phyloP scores from a whole-genome alignment of 495 filamentous ascomycete genomes.

The Penicillium silybi region DNA sequence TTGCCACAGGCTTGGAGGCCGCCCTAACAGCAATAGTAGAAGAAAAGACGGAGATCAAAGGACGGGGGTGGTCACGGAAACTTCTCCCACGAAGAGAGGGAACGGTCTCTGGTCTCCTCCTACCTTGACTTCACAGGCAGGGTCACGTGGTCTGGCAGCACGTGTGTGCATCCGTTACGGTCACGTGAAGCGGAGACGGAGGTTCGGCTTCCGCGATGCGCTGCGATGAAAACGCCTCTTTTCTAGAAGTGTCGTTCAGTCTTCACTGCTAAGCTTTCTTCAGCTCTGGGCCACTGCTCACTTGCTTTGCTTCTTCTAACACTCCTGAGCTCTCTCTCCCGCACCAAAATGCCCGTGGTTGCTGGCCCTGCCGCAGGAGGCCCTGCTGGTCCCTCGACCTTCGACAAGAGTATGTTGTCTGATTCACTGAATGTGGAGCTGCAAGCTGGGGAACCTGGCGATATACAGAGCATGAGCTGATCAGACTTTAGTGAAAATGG shows the following conservation, averaged over 20 bases:
- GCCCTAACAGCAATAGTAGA: slow-evolving; percentile 22
- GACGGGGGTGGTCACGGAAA: slow-evolving; percentile 22
- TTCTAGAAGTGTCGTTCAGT: not conserved
- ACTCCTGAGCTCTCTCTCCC: not conserved
- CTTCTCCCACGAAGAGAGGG: slow-evolving; percentile 24
- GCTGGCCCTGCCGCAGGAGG: slow-evolving; percentile 52
- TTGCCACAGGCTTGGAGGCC: slow-evolving; percentile 30
- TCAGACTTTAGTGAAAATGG: slow-evolving; percentile 79
- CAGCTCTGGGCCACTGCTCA: slow-evolving; percentile 5
- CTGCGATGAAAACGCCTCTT: slow-evolving; percentile 18
- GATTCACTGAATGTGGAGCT: not conserved
- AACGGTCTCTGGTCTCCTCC: slow-evolving; percentile 10
- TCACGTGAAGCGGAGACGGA: slow-evolving; percentile 25
- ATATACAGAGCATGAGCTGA: slow-evolving; percentile 14
- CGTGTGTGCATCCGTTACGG: slow-evolving; percentile 13
- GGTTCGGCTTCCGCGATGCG: slow-evolving; percentile 7
- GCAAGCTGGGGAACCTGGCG: not conserved
- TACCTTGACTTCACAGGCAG: slow-evolving; percentile 25
- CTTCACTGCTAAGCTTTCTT: not conserved
- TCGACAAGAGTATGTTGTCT: slow-evolving; percentile 79
- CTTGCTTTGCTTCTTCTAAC: not conserved
- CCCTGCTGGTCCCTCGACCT: slow-evolving; percentile 67
- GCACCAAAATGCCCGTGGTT: slow-evolving; percentile 60
- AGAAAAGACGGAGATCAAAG: slow-evolving; percentile 18
- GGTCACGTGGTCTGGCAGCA: slow-evolving; percentile 17